Evolutionary conservation across 1,284 basidiomycete genomes (phyloP).

Genomic region (Sutorius eximius): DNA sequence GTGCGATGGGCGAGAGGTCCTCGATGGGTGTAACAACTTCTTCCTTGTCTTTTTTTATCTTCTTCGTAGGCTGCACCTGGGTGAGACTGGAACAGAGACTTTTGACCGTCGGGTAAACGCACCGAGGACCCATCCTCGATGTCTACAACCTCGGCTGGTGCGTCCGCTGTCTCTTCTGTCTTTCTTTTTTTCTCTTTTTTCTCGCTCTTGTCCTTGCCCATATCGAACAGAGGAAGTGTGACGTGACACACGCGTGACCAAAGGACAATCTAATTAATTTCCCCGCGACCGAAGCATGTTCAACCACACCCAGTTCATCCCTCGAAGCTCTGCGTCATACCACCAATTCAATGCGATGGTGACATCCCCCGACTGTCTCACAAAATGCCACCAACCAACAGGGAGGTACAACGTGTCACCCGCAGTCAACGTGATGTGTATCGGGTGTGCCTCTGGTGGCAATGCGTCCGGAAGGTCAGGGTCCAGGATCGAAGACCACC

Average conservation of each 20-base stretch:
- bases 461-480: constrained; percentile 49
- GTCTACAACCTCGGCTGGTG: constrained; percentile 47
- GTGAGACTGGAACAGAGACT: constrained; percentile 9
- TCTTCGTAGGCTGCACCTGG: constrained; percentile 48
- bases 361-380: constrained; percentile 60
- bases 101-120: constrained; percentile 6
- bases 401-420: constrained; percentile 90
- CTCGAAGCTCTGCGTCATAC: constrained; percentile 77
- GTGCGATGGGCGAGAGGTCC: constrained; percentile 87
- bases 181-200: constrained; percentile 52
- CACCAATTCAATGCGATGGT: constrained; percentile 87
- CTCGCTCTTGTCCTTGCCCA: constrained; percentile 72
- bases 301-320: constrained; percentile 66
- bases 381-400: constrained; percentile 90
- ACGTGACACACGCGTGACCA: constrained; percentile 28
- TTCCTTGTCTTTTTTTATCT: constrained; percentile 60
- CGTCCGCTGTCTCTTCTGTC: constrained; percentile 34
- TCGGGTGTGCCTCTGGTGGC: constrained; percentile 56
- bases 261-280: constrained; percentile 25
- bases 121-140: constrained; percentile 53
- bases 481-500: constrained; percentile 74
- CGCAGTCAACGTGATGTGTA: constrained; percentile 61
- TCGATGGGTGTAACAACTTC: constrained; percentile 73
- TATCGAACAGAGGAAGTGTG: constrained; percentile 15
- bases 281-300: constrained; percentile 54